Evolutionary conservation across 2,329 filamentous ascomycete species (phyloP), one percentile per base, ranked within the genome.

Genomic region (Botrytis paeoniae): DNA sequence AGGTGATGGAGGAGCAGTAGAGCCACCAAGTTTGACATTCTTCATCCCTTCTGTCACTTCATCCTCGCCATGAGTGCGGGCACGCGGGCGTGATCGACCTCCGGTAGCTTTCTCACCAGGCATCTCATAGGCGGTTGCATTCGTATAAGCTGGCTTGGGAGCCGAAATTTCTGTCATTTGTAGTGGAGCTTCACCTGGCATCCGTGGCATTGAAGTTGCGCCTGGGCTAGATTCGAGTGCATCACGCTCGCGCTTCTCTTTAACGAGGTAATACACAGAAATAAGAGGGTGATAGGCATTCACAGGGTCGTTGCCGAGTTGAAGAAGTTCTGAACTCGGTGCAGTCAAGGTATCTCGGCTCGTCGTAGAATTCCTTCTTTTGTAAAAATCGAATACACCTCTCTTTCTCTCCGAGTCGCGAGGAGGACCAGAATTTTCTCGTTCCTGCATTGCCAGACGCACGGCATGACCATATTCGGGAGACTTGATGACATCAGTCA

Each of bases 261-360:
- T 91, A n/a, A 97, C 96, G 4, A 99, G 88, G 79, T 97, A 97
- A 82, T 99, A 99, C 22, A 99, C 91, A 1, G 96, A 98, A 12
- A 98, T 86, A 22, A 98, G 85, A 12, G 96, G 96, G 78, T 93
- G 95, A 81, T 93, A 99, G 6, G 96, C 96, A 81, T 98, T 98
- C 73, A 97, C 84, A 0, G 96, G 95, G 79, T 99, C 96, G 73
- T 88, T 89, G 18, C 94, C 94, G 48, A 95, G 84, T 76, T 93
- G 90, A 29, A 98, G 86, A 6, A 92, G 93, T 81, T 99, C 96
- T 1, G 90, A 89, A 69, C 95, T 98, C n/a, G 93, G 91, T 1
- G 91, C 91, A 8, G 87, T 89, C 75, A 99, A 85, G 4, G 94
- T 97, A 80, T 98, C 96, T 76, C 93, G 89, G 82, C 96, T 98